Evolutionary conservation across 1,139 yeast species (phyloP), one percentile per base, ranked within the genome.

Genomic region (Sugiyamaella sp.): DNA sequence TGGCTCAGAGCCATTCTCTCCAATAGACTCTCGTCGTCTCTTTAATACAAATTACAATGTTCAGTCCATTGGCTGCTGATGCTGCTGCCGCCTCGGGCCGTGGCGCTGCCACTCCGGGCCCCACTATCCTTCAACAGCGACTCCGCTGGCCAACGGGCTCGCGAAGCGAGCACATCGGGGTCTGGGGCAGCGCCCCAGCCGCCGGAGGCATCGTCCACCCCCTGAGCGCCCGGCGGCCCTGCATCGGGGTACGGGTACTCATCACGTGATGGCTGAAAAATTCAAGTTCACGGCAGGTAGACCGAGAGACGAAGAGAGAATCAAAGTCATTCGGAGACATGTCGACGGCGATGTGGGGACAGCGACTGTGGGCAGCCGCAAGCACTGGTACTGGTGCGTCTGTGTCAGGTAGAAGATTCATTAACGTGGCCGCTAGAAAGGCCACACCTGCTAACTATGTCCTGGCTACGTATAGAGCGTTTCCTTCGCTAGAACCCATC

Each of bases 401-500:
- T 5, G 32, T 40, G 8, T 6, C 22, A 9, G 21, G 47, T 17
- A 44, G 19, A 20, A 32, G 47, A 44, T 44, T 32, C n/a, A 8
- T 41, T 20, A 47, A n/a, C 19, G n/a, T 51, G 24, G 54, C 51
- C 3, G 20, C 37, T 17, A 60, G 65, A 43, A 59, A 64, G 8
- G 72, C 67, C 24, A 60, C 65, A 38, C 93, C 95, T 16, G 89
- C 96, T 27, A 76, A 79, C 61, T 89, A 83, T 64, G 89, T 93
- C 0, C 75, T 91, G 59, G 84, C 95, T n/a, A 80, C 96, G 3
- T 72, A 89, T 52, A 82, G 97, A 58, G 71, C 84, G 17, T 93
- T 93, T 70, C 99, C 99, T 38, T 85, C 95, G 6, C 77, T 93
- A 55, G 96, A 89, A 70, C 99, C 99, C 37, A 78, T 80, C 49